Evolutionary conservation across 2,329 filamentous ascomycete genomes (phyloP).

Genomic region (Fonsecaea monophora): DNA sequence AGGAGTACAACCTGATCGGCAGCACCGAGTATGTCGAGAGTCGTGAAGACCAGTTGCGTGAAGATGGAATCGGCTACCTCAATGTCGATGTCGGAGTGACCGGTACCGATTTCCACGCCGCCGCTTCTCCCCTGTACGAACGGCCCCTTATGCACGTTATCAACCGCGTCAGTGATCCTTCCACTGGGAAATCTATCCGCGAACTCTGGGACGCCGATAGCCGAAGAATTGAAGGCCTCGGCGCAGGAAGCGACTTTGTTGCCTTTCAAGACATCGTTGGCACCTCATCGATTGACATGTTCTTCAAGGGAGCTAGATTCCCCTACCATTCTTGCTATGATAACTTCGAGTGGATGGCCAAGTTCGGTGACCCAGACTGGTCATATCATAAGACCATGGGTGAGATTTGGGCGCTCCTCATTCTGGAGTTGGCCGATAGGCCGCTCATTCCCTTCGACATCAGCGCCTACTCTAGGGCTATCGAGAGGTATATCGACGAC

Average conservation of each 20-base stretch:
- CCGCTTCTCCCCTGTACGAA: constrained; percentile 80
- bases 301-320: constrained; percentile 71
- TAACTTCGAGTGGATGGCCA: constrained; percentile 83
- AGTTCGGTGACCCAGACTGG: constrained; percentile 81
- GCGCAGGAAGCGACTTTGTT: constrained; percentile 80
- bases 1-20: constrained; percentile 90
- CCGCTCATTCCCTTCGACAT: constrained; percentile 85
- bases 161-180: constrained; percentile 75
- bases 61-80: constrained; percentile 82
- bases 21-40: constrained; percentile 95
- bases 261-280: constrained; percentile 92
- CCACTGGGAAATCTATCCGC: constrained; percentile 65
- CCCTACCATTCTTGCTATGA: constrained; percentile 88
- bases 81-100: constrained; percentile 86
- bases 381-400: constrained; percentile 79
- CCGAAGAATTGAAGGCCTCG: constrained; percentile 70
- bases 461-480: constrained; percentile 70
- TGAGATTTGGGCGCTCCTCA: constrained; percentile 79
- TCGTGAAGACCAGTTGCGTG: constrained; percentile 73
- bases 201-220: constrained; percentile 75
- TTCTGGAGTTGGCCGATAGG: constrained; percentile 82
- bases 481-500: constrained; percentile 70
- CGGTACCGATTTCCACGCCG: constrained; percentile 75
- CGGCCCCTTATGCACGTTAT: constrained; percentile 75
- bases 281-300: constrained; percentile 83